Evolutionary conservation across 2,329 filamentous ascomycete species (phyloP).

Genomic region (Zymoseptoria pseudotritici): DNA sequence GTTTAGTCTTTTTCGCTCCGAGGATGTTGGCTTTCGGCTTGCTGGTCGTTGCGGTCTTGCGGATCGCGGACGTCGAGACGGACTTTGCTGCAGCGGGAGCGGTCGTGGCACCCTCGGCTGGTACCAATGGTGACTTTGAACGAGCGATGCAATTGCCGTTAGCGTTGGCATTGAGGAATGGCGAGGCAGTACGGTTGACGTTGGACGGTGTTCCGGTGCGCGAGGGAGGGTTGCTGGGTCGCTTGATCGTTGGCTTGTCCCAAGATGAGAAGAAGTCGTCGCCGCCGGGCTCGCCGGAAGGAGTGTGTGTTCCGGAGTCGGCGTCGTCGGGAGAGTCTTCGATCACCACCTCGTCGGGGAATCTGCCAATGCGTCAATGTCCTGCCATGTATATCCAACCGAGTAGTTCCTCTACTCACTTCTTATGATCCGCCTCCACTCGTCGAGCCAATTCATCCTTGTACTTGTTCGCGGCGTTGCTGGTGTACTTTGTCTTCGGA

Average conservation of each 20-base stretch:
- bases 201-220: constrained; percentile 74
- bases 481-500: constrained; percentile 92
- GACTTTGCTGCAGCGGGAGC: constrained; percentile 62
- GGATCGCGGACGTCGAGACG: constrained; percentile 71
- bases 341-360: constrained; percentile 77
- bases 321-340: constrained; percentile 56
- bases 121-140: constrained; percentile 70
- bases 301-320: constrained; percentile 61
- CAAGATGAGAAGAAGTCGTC: constrained; percentile 99
- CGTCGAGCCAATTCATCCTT: constrained; percentile 91
- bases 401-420: constrained; percentile 49
- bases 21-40: constrained; percentile 59
- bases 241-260: constrained; percentile 97
- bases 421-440: constrained; percentile 72
- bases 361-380: constrained; percentile 46
- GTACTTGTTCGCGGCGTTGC: constrained; percentile 88
- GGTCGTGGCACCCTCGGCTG: constrained; percentile 47
- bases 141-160: constrained; percentile 59
- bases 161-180: constrained; percentile 68
- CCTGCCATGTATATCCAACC: neutral
- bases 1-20: constrained; percentile 60
- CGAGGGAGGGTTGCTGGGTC: constrained; percentile 86
- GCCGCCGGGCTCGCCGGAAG: constrained; percentile 63
- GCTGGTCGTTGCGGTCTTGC: constrained; percentile 60
- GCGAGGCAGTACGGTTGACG: constrained; percentile 75